Evolutionary conservation across 768 basidiomycete species (phyloP).

Genomic region (Pisolithus tinctorius): DNA sequence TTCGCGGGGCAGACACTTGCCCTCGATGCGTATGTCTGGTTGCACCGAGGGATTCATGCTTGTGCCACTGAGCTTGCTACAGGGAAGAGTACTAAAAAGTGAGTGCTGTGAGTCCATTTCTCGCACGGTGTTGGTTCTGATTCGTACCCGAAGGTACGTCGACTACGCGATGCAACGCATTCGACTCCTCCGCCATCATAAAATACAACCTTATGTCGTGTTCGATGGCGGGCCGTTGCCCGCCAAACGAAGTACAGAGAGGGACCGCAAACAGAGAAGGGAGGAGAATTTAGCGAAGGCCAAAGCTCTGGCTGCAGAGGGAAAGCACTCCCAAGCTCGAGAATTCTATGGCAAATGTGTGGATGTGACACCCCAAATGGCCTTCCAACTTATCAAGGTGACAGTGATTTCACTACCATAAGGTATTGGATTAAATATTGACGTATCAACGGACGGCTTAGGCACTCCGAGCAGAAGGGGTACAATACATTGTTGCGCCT

Average conservation of each 20-base stretch:
- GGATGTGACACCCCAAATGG: conserved; percentile 97
- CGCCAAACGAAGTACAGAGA: conserved; percentile 89
- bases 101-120: conserved; percentile 24
- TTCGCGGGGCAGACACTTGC: conserved; percentile 81
- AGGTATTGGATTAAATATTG: neutral
- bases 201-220: conserved; percentile 84
- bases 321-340: conserved; percentile 72
- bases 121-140: neutral
- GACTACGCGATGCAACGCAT: conserved; percentile 94
- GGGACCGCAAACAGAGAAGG: conserved; percentile 66
- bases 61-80: conserved; percentile 90
- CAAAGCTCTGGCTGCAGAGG: conserved; percentile 66
- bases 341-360: conserved; percentile 87
- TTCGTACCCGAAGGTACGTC: conserved; percentile 62
- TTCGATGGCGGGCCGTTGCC: conserved; percentile 96
- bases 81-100: conserved; percentile 80
- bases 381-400: conserved; percentile 95
- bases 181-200: conserved; percentile 76
- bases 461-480: conserved; percentile 78
- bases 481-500: conserved; percentile 88
- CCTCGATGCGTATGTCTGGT: conserved; percentile 94
- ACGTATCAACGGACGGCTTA: conserved; percentile 27
- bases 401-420: neutral
- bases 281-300: conserved; percentile 73
- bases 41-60: conserved; percentile 81